Evolutionary conservation across 1,284 basidiomycete genomes (phyloP).

Genomic region (Puccinia triticina): DNA sequence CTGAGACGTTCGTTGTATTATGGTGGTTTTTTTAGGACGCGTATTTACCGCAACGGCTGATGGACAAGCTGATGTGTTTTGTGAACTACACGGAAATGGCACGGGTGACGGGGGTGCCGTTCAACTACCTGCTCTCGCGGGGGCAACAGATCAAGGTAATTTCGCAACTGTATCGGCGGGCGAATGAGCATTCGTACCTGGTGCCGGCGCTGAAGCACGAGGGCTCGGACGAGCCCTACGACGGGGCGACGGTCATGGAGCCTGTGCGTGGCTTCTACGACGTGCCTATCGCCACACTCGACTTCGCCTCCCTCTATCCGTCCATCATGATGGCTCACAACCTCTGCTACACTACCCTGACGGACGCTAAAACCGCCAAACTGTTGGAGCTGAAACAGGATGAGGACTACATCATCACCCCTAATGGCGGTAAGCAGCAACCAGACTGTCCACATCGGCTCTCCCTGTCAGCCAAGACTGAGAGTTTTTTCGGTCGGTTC

Average conservation of each 20-base stretch:
- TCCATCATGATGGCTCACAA: slow-evolving; percentile 99
- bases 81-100: slow-evolving; percentile 96
- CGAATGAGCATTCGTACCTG: slow-evolving; percentile 82
- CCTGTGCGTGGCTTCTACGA: slow-evolving; percentile 92
- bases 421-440: slow-evolving; percentile 65
- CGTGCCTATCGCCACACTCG: slow-evolving; percentile 88
- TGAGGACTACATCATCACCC: slow-evolving; percentile 81
- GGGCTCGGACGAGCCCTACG: slow-evolving; percentile 90
- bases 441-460: background rate
- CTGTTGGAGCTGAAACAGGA: slow-evolving; percentile 76
- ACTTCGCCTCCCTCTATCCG: slow-evolving; percentile 95
- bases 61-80: slow-evolving; percentile 97
- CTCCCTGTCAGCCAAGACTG: too few relatives aligned
- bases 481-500: background rate
- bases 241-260: slow-evolving; percentile 95
- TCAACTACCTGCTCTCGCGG: slow-evolving; percentile 85
- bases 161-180: slow-evolving; percentile 86
- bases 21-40: slow-evolving; percentile 71
- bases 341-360: slow-evolving; percentile 87
- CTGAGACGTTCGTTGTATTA: background rate
- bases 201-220: slow-evolving; percentile 78
- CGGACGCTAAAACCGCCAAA: slow-evolving; percentile 77
- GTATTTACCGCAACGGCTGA: slow-evolving; percentile 85
- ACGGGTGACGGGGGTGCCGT: slow-evolving; percentile 94
- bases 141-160: slow-evolving; percentile 96